These are phyloP conservation scores for Kodamaea kakaduensis DNA, from an alignment of 805 yeast species.

Conservation along the genomic window DNA sequence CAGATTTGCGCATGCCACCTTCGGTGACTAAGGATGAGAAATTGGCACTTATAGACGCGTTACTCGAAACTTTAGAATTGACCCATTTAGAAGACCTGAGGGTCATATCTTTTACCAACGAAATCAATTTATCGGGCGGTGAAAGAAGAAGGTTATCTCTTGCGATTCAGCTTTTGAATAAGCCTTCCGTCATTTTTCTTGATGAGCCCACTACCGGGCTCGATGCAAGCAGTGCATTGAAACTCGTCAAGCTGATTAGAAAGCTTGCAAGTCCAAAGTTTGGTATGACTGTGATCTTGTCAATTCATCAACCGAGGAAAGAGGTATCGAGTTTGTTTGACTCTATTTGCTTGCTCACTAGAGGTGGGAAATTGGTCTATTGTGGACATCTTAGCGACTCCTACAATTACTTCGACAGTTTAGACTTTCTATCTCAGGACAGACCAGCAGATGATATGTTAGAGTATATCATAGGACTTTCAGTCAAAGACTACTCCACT, in stretches of 20 bases:
- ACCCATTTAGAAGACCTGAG: slow-evolving; percentile 15
- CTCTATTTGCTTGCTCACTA: slow-evolving; percentile 58
- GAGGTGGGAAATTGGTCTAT: slow-evolving; percentile 48
- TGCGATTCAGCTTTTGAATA: slow-evolving; percentile 71
- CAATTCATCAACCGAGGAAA: slow-evolving; percentile 81
- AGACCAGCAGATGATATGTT: slow-evolving; percentile 16
- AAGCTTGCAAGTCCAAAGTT: slow-evolving; percentile 40
- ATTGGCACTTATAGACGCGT: slow-evolving; percentile 13
- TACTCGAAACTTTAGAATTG: slow-evolving; percentile 20
- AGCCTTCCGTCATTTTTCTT: slow-evolving; percentile 70
- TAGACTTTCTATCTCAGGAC: slow-evolving; percentile 13
- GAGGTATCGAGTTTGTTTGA: slow-evolving; percentile 72
- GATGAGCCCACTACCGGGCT: slow-evolving; percentile 55
- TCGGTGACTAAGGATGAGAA: slow-evolving; percentile 13
- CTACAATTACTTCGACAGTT: slow-evolving; percentile 43
- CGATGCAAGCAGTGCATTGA: slow-evolving; percentile 71
- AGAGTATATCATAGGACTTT: slow-evolving; percentile 34
- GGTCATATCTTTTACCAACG: slow-evolving; percentile 25
- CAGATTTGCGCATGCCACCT: slow-evolving; percentile 21
- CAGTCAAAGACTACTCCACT: slow-evolving; percentile 33
- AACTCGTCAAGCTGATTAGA: slow-evolving; percentile 58
- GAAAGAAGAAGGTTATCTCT: slow-evolving; percentile 75
- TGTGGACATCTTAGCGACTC: slow-evolving; percentile 45
- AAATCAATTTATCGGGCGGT: slow-evolving; percentile 75
- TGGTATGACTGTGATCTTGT: slow-evolving; percentile 69